phyloP scores from a whole-genome alignment of 1,139 yeast genomes.

The Suhomyces anneliseae region DNA sequence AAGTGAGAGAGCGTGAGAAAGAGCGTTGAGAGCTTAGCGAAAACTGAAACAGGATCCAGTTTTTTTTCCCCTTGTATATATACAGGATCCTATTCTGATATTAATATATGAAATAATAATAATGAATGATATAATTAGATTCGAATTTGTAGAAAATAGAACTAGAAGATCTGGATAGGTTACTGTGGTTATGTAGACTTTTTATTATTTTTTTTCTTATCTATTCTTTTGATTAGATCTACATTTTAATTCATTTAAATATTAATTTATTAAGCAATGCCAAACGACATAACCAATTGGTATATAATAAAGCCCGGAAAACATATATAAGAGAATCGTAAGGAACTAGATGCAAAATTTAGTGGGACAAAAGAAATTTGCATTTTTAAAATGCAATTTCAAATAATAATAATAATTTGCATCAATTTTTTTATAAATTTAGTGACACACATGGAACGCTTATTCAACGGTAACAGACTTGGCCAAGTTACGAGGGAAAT shows the following conservation, averaged over 20 bases:
- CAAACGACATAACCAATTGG: background rate
- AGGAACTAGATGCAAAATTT: background rate
- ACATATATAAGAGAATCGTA: constrained; percentile 5
- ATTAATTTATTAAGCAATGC: constrained; percentile 8
- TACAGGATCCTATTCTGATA: background rate
- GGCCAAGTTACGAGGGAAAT: constrained; percentile 98
- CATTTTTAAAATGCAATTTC: background rate
- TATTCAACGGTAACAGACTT: constrained; percentile 96
- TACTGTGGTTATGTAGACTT: too few relatives aligned
- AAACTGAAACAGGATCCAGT: too few relatives aligned
- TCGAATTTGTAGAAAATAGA: too few relatives aligned
- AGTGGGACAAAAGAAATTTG: background rate
- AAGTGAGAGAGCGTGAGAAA: constrained; percentile 22
- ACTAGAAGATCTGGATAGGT: too few relatives aligned
- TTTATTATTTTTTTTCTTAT: too few relatives aligned
- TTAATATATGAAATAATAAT: background rate
- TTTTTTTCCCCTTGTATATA: background rate
- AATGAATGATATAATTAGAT: background rate
- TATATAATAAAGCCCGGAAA: constrained; percentile 5
- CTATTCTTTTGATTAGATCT: too few relatives aligned
- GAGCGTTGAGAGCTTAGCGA: too few relatives aligned
- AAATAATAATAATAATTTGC: background rate
- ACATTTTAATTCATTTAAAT: background rate
- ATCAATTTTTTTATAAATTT: too few relatives aligned
- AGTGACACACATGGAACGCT: constrained; percentile 2